A percentile compares a stretch with the other conserved stretches of the same genome.
phyloP scores from a whole-genome alignment of 257 asterid species.

The Jacaranda copaia region DNA sequence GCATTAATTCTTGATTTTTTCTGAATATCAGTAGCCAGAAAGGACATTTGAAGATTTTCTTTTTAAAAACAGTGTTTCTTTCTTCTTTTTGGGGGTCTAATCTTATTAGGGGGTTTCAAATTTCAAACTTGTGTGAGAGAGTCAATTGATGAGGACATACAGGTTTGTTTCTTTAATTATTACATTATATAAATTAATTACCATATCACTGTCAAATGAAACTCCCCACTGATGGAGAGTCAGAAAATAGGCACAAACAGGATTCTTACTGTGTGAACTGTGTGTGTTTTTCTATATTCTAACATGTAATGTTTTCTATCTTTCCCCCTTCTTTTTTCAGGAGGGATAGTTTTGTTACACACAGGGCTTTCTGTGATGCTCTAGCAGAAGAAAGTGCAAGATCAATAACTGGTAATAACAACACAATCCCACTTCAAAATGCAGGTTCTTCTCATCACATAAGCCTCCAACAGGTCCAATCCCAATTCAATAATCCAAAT shows the following conservation, averaged over 20 bases:
- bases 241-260: too few species aligned
- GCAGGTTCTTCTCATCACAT: constrained; percentile 46
- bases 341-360: constrained; percentile 95
- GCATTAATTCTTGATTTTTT: neutral
- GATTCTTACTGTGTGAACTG: neutral
- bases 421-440: constrained; percentile 38
- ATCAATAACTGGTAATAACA: constrained; percentile 45
- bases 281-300: constrained; percentile 20
- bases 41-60: too few species aligned
- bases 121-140: constrained; percentile 33
- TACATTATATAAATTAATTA: constrained; percentile 26
- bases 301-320: neutral
- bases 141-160: constrained; percentile 44
- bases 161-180: constrained; percentile 10
- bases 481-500: constrained; percentile 49
- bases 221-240: neutral
- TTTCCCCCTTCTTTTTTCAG: constrained; percentile 44
- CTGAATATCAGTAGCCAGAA: too few species aligned
- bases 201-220: constrained; percentile 39
- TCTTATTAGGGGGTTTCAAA: constrained; percentile 30
- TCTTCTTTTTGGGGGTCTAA: constrained; percentile 10
- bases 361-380: constrained; percentile 95
- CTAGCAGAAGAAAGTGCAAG: constrained; percentile 82
- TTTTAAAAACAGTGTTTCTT: neutral
- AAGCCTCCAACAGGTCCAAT: constrained; percentile 47